Evolutionary conservation across 768 basidiomycete genomes (phyloP).

Genomic region (Russula sp.): DNA sequence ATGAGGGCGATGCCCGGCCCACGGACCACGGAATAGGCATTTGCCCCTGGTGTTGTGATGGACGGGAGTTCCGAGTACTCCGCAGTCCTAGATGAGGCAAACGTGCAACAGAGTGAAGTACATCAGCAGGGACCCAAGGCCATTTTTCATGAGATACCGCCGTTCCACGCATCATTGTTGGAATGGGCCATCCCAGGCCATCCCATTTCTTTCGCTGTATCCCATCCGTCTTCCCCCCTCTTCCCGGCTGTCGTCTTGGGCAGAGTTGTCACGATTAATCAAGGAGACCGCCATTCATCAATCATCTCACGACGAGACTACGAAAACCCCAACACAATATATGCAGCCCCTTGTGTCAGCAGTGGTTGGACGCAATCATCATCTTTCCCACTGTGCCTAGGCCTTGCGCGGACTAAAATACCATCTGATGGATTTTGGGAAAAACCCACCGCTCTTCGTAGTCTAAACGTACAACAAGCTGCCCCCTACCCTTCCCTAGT

Average conservation of each 20-base stretch:
- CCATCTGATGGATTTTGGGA: background rate
- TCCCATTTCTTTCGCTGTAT: background rate
- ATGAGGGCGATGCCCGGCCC: background rate
- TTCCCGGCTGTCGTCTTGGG: too few relatives aligned
- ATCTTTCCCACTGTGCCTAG: background rate
- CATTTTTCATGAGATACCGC: background rate
- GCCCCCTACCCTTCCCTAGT: constrained; percentile 3
- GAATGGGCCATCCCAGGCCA: too few relatives aligned
- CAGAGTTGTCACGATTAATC: too few relatives aligned
- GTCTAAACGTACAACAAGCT: background rate
- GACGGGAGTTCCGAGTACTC: too few relatives aligned
- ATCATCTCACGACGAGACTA: background rate
- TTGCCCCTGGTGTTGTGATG: background rate
- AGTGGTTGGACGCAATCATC: background rate
- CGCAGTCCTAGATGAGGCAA: background rate
- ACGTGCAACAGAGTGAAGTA: background rate
- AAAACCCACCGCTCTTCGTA: background rate
- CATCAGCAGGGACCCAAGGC: background rate
- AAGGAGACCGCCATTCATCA: background rate
- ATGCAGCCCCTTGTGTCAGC: background rate
- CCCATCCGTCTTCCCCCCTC: too few relatives aligned
- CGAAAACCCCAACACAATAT: background rate
- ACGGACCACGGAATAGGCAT: background rate
- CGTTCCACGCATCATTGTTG: background rate
- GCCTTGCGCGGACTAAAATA: background rate